Evolutionary conservation across 1,284 basidiomycete species (phyloP), one percentile per base, ranked within the genome.

Genomic region (Uromyces viciae-fabae): DNA sequence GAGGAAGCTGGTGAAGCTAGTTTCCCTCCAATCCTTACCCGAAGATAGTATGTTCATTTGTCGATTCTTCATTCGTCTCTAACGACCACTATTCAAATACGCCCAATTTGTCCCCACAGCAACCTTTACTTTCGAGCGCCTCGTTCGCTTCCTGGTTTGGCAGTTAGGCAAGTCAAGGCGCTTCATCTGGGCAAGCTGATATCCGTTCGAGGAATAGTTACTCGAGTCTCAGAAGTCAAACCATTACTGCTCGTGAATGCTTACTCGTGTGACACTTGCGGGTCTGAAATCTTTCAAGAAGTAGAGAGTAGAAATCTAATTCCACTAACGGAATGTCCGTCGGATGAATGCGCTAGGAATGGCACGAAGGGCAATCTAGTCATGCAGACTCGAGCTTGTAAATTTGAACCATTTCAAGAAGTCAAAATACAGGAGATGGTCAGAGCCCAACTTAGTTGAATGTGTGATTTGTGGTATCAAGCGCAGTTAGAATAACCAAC

Each of bases 391-490:
- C 90, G 97, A 46, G 97, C 97, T 28, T 94, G 93, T 87, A 92
- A 97, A 81, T 99, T 99, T 87, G 93, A 93, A 84, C 94, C 96
- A 0, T 99, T 99, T 89, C 97, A 99, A 86, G 97, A 99, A 86
- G 91, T 98, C 83, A 97, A 97, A 87, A 94, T 99, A 69, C 97
- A 99, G 86, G 97, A 99, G 87, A 97, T 99, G 96, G 94, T 93
- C 82, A 79, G 89, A 25, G 5, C 68, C 15, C 36, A 36, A 73
- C 33, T 64, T 58, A 56, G 42, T 28, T 46, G 17, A 46, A 19
- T 46, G 4, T 69, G 3, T 60, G 19, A 5, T 56, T 56, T 19
- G 8, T 5, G 22, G 9, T 9, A n/a, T n/a, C 7, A 56, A 5
- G 56, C 15, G 28, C 22, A 11, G 11, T 22, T 11, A 49, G 46